Percentiles rank a stretch among this genome's conserved stretches.
Evolutionary conservation across 2,329 filamentous ascomycete species (phyloP).

Genomic region (Aspergillus sojae): DNA sequence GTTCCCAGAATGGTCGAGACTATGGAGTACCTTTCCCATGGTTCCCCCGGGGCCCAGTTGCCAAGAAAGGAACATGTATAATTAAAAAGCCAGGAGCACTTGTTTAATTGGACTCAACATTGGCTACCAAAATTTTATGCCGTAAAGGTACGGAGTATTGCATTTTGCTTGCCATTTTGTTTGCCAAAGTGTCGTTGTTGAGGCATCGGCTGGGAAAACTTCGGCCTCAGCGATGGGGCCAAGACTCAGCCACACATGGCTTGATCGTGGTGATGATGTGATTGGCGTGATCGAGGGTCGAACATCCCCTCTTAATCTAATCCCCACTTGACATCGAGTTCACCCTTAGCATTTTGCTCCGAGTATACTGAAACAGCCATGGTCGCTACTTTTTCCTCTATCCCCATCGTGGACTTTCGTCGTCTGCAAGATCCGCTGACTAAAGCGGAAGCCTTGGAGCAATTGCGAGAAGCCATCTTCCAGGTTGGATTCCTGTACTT

Average conservation of each 20-base stretch:
- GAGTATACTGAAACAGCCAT: slow-evolving; percentile 13
- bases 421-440: slow-evolving; percentile 28
- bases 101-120: not conserved
- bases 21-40: not conserved
- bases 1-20: not conserved
- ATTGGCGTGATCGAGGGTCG: not conserved
- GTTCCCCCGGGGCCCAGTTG: not conserved
- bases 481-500: slow-evolving; percentile 40
- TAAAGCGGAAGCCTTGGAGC: slow-evolving; percentile 25
- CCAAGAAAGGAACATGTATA: not conserved
- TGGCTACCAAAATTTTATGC: too few relatives aligned
- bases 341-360: not conserved
- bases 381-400: slow-evolving; percentile 31
- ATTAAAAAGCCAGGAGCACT: not conserved
- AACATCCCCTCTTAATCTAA: not conserved
- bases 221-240: not conserved
- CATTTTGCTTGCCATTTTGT: too few relatives aligned
- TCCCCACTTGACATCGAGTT: not conserved
- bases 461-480: slow-evolving; percentile 38
- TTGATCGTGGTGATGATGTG: not conserved
- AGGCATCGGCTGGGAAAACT: not conserved
- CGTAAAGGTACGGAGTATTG: too few relatives aligned
- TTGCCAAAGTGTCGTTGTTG: not conserved
- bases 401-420: slow-evolving; percentile 34
- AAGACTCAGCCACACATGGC: not conserved